Evolutionary conservation across 2,329 filamentous ascomycete species (phyloP).

Genomic region (Aquanectria penicillioides): DNA sequence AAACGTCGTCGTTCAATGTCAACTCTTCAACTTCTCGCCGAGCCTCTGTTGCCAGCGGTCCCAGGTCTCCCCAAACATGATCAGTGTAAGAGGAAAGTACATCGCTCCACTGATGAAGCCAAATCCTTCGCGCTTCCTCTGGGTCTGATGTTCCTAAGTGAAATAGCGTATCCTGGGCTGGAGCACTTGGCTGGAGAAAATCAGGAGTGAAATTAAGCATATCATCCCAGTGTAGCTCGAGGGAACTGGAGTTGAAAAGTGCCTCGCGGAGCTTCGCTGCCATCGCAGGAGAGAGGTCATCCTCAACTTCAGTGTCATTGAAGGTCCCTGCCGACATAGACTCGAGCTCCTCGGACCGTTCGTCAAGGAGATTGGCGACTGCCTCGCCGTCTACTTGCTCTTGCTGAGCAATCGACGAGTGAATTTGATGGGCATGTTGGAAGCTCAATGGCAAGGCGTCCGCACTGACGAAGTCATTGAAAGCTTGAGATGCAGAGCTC

Average conservation of each 20-base stretch:
- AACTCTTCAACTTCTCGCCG: slow-evolving; percentile 62
- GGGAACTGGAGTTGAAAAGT: slow-evolving; percentile 46
- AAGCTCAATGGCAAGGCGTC: slow-evolving; percentile 23
- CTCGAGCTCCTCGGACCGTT: slow-evolving; percentile 34
- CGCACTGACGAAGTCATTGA: slow-evolving; percentile 37
- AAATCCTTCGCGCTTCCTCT: slow-evolving; percentile 53
- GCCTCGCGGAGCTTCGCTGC: slow-evolving; percentile 47
- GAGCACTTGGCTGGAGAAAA: slow-evolving; percentile 45
- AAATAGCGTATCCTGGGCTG: slow-evolving; percentile 30
- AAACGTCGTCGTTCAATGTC: slow-evolving; percentile 27
- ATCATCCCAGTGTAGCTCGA: slow-evolving; percentile 51
- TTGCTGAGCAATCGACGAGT: slow-evolving; percentile 26
- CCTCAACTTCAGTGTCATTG: slow-evolving; percentile 36
- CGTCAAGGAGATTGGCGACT: slow-evolving; percentile 51
- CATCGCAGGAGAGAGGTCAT: slow-evolving; percentile 42
- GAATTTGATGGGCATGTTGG: slow-evolving; percentile 4
- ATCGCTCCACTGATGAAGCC: slow-evolving; percentile 65
- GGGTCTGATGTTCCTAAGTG: slow-evolving; percentile 53
- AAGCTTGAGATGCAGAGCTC: slow-evolving; percentile 45
- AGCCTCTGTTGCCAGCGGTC: slow-evolving; percentile 65
- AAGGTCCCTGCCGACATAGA: slow-evolving; percentile 29
- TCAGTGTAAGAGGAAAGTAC: slow-evolving; percentile 68
- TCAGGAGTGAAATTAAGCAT: slow-evolving; percentile 62
- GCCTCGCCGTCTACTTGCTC: slow-evolving; percentile 50
- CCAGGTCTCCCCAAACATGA: slow-evolving; percentile 75